These are phyloP conservation scores for Glebionis coronaria DNA, from an alignment of 129 eudicot species.

Conservation along the genomic window DNA sequence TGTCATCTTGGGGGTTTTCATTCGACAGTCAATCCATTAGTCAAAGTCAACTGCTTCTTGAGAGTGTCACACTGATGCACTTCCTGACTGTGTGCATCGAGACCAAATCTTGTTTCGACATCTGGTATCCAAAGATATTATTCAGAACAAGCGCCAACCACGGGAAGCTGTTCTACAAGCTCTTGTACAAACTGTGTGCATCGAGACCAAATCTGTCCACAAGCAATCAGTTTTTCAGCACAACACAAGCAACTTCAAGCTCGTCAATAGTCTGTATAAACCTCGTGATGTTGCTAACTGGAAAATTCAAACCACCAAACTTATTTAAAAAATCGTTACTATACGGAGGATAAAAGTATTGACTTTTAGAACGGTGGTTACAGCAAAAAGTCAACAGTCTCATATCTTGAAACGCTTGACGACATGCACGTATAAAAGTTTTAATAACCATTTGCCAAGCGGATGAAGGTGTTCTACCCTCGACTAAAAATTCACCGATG, in stretches of 20 bases:
- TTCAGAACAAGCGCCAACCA: conserved; percentile 42
- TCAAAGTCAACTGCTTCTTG: conserved; percentile 18
- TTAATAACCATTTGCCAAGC: conserved; percentile 69
- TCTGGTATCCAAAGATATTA: conserved; percentile 53
- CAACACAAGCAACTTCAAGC: conserved; percentile 40
- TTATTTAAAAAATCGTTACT: conserved; percentile 47
- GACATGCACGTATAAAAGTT: conserved; percentile 49
- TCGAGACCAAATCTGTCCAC: conserved; percentile 81
- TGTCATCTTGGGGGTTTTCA: conserved; percentile 28
- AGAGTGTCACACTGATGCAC: conserved; percentile 37
- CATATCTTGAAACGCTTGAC: conserved; percentile 45
- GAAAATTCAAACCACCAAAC: conserved; percentile 40
- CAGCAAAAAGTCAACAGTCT: conserved; percentile 55
- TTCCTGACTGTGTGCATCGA: conserved; percentile 46
- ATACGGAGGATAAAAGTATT: conserved; percentile 13
- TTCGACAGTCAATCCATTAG: conserved; percentile 28
- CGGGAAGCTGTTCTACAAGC: conserved; percentile 75
- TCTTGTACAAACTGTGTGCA: conserved; percentile 84
- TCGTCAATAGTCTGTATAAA: conserved; percentile 38
- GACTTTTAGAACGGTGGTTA: conserved; percentile 42
- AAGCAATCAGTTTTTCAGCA: conserved; percentile 54
- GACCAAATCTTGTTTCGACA: conserved; percentile 41
- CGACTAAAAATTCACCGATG: conserved; percentile 66
- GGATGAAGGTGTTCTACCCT: conserved; percentile 58
- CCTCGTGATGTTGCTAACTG: conserved; percentile 34